These are phyloP conservation scores for Cyberlindnera meyerae DNA, from an alignment of 805 yeast species.

Conservation along the genomic window DNA sequence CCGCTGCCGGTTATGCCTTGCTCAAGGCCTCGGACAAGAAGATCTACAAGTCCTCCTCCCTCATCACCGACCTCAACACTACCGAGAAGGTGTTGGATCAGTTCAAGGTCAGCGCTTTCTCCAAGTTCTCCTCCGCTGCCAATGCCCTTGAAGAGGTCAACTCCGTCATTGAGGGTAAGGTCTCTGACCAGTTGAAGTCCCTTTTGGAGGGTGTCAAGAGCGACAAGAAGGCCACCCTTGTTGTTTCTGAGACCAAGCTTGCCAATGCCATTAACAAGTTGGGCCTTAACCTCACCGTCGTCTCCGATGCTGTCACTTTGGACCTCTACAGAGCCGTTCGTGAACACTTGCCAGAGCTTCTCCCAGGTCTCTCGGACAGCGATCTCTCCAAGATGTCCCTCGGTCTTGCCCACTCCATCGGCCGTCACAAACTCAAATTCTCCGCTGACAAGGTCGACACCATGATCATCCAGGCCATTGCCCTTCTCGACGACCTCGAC, in stretches of 20 bases:
- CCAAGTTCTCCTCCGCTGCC: slow-evolving; percentile 91
- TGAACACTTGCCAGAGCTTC: slow-evolving; percentile 86
- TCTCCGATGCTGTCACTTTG: slow-evolving; percentile 90
- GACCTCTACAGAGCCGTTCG: slow-evolving; percentile 95
- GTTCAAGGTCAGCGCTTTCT: slow-evolving; percentile 92
- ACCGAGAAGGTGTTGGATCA: slow-evolving; percentile 84
- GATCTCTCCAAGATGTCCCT: slow-evolving; percentile 91
- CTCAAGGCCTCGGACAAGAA: slow-evolving; percentile 97
- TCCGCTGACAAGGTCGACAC: slow-evolving; percentile 98
- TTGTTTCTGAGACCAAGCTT: slow-evolving; percentile 92
- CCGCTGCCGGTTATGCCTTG: slow-evolving; percentile 98
- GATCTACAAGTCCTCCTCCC: slow-evolving; percentile 76
- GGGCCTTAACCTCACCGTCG: slow-evolving; percentile 81
- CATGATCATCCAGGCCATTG: slow-evolving; percentile 98
- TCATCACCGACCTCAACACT: slow-evolving; percentile 72
- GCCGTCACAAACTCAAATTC: slow-evolving; percentile 96
- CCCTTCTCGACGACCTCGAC: slow-evolving; percentile 92
- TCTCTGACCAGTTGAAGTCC: slow-evolving; percentile 74
- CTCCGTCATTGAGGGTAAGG: slow-evolving; percentile 89
- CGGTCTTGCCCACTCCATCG: slow-evolving; percentile 97
- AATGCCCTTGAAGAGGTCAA: slow-evolving; percentile 94
- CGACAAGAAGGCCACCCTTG: slow-evolving; percentile 79
- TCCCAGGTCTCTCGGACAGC: slow-evolving; percentile 86
- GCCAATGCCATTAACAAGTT: slow-evolving; percentile 95
- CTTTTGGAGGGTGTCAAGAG: slow-evolving; percentile 71